These are phyloP conservation scores for Cladosporium sp. DNA, from an alignment of 2,329 filamentous ascomycete species.

Conservation along the genomic window DNA sequence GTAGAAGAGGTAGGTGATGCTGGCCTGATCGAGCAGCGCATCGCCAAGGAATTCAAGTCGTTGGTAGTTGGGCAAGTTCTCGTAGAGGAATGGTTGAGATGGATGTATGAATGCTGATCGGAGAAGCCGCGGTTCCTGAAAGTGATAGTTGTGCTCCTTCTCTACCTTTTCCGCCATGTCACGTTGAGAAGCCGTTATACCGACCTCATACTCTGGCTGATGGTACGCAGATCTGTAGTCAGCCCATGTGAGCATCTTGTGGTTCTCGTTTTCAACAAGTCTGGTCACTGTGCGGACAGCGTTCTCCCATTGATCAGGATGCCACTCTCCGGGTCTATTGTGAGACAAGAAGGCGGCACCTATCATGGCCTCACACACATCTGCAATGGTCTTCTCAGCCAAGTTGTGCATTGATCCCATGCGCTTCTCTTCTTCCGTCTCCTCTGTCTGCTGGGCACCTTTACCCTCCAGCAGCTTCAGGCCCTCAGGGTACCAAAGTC, in stretches of 20 bases:
- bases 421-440: slow-evolving; percentile 17
- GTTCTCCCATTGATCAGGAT: slow-evolving; percentile 51
- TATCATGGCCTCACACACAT: slow-evolving; percentile 91
- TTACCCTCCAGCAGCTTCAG: slow-evolving; percentile 66
- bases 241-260: slow-evolving; percentile 63
- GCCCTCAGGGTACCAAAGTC: slow-evolving; percentile 84
- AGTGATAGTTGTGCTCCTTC: slow-evolving; percentile 58
- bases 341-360: slow-evolving; percentile 69
- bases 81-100: slow-evolving; percentile 70
- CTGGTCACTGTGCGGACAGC: slow-evolving; percentile 63
- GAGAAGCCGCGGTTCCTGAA: slow-evolving; percentile 70
- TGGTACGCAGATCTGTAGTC: slow-evolving; percentile 71
- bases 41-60: slow-evolving; percentile 90
- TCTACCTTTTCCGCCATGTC: slow-evolving; percentile 65
- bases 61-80: slow-evolving; percentile 82
- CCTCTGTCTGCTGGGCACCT: slow-evolving; percentile 41
- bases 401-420: slow-evolving; percentile 59
- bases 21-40: slow-evolving; percentile 78
- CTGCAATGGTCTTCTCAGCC: slow-evolving; percentile 73
- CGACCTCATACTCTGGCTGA: slow-evolving; percentile 67
- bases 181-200: slow-evolving; percentile 61
- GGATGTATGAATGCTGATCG: slow-evolving; percentile 85
- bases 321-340: slow-evolving; percentile 41
- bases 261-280: slow-evolving; percentile 66
- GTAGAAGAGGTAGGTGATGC: slow-evolving; percentile 77